Conservation (phyloP, 2,329 filamentous ascomycete genomes). For the Dothideomycetes sp. region DNA sequence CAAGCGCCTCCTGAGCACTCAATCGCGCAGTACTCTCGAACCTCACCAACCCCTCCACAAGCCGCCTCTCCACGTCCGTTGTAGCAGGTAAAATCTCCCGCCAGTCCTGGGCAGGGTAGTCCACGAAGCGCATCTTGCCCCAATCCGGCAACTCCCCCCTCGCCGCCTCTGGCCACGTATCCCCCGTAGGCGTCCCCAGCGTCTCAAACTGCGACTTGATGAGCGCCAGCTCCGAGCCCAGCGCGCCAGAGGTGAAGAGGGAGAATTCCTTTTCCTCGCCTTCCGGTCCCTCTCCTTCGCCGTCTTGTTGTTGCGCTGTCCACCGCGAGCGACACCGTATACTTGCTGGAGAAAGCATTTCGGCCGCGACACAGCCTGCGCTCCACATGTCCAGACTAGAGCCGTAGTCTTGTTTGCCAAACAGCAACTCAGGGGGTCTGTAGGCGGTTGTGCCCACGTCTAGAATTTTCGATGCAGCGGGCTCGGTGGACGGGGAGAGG, state of each 20-base stretch:
- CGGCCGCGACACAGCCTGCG: constrained; percentile 71
- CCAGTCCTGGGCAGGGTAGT: constrained; percentile 61
- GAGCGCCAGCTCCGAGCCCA: constrained; percentile 83
- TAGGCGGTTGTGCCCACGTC: constrained; percentile 93
- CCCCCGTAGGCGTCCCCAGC: constrained; percentile 71
- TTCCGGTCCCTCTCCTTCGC: background rate
- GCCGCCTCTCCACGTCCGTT: constrained; percentile 46
- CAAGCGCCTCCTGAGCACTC: constrained; percentile 48
- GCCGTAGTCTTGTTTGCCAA: constrained; percentile 67
- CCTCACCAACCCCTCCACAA: constrained; percentile 57
- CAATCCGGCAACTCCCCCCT: constrained; percentile 70
- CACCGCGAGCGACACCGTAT: background rate
- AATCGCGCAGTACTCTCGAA: constrained; percentile 61
- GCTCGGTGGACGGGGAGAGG: constrained; percentile 45
- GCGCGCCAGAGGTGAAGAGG: constrained; percentile 77
- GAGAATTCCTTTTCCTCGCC: constrained; percentile 24
- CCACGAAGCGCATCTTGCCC: constrained; percentile 70
- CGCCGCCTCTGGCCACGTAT: constrained; percentile 75
- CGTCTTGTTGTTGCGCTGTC: too few relatives aligned
- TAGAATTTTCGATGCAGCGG: constrained; percentile 60
- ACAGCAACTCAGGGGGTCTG: constrained; percentile 79
- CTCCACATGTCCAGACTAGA: constrained; percentile 79
- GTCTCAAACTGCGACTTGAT: constrained; percentile 90
- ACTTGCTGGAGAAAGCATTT: constrained; percentile 49
- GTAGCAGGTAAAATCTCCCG: constrained; percentile 54